Conservation (phyloP, 1,284 basidiomycete species). For the Ceratorhiza oryzae-sativae region DNA sequence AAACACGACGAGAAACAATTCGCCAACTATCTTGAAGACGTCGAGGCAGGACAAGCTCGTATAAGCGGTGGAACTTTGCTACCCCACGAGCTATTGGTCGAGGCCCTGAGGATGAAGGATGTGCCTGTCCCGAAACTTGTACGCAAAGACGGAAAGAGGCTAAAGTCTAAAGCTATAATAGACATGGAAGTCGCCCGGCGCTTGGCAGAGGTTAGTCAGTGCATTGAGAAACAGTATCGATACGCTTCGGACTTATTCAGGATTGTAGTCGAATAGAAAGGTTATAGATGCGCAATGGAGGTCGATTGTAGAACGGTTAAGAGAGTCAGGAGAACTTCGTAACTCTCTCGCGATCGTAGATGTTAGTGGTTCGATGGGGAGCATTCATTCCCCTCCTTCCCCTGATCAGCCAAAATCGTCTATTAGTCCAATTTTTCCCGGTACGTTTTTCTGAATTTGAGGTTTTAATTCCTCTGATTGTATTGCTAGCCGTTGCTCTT, state of each 20-base stretch:
- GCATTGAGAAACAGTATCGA: neutral
- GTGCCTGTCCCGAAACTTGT: too few species aligned
- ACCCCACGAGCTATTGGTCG: slow-evolving; percentile 62
- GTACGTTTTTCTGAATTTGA: neutral
- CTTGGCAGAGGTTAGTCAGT: slow-evolving; percentile 15
- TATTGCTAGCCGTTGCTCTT: slow-evolving; percentile 59
- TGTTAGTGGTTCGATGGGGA: slow-evolving; percentile 75
- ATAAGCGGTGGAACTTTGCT: slow-evolving; percentile 69
- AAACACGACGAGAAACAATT: slow-evolving; percentile 66
- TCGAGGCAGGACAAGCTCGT: slow-evolving; percentile 60
- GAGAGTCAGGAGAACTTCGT: slow-evolving; percentile 62
- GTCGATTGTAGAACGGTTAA: slow-evolving; percentile 60
- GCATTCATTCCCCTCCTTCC: neutral
- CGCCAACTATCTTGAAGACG: slow-evolving; percentile 60
- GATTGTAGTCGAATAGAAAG: slow-evolving; percentile 49
- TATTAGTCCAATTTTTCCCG: slow-evolving; percentile 60
- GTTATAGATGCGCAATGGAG: slow-evolving; percentile 71
- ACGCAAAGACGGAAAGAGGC: neutral
- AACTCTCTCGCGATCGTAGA: slow-evolving; percentile 73
- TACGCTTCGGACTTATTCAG: neutral
- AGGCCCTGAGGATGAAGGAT: slow-evolving; percentile 48
- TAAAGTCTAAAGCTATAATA: slow-evolving; percentile 8
- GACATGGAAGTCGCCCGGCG: slow-evolving; percentile 23
- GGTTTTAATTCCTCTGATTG: neutral
- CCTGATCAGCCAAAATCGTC: neutral